Base-by-base conservation (phyloP, 2,329 filamentous ascomycete species). In the Paracorniculantispora psalliotae region DNA sequence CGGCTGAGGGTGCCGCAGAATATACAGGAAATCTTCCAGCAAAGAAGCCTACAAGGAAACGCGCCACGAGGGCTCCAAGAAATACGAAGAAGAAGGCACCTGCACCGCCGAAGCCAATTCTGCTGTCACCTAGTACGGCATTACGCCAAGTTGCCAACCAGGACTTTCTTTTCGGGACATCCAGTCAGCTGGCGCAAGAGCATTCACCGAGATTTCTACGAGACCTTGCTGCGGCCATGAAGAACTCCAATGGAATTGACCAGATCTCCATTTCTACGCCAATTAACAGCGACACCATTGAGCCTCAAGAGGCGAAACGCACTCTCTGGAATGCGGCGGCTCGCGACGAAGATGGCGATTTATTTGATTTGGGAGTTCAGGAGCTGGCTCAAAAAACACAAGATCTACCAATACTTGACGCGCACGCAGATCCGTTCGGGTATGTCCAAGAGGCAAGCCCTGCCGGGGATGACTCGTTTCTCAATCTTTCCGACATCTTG, bases 161-260 rank as follows among this genome's bases (percentile, higher is more conserved):
- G 69, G 85, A 92, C 61, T 90, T 92, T 67, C 74, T 96, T 0
- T 96, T 96, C 72, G 91, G 91, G 1, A 94, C 91, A 0, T 92
- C 89, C 1, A 96, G 91, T 69, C 91, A 96, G 69, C 75, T 96
- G 25, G 88, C 87, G 15, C 76, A 81, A 57, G 89, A 91, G 59
- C 84, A 91, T 37, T 90, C 88, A 0, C 88, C 89, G 0, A 82
- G 81, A 0, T 80, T 86, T 25, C 71, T 90, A 17, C 79, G 81
- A 30, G 81, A 89, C 48, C 71, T 90, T 21, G 84, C 89, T 56
- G 68, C 77, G 56, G 86, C 85, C 1, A 80, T 89, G 63, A 79
- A 78, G 62, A 77, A 76, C 39, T 90, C 87, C 0, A 87, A 84
- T 33, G 60, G 67, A 1, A 65, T 72, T 17, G 69, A 73, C 3